Conservation (phyloP, 2,329 filamentous ascomycete genomes). For the Arthrobotrys sinensis region DNA sequence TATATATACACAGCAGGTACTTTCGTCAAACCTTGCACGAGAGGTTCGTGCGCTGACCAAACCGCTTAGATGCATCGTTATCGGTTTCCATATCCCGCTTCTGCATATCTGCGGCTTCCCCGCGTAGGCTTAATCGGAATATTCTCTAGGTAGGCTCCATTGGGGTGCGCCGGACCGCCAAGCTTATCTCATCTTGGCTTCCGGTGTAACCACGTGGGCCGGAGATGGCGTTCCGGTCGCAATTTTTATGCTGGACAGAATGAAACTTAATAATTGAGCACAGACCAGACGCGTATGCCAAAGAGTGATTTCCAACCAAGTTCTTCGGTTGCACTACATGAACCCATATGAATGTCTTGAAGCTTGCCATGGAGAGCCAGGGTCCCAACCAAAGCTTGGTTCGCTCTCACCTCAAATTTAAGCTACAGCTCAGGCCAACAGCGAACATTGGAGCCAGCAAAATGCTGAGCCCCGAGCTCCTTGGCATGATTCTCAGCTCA, state of each 20-base stretch:
- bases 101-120: background rate
- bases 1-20: background rate
- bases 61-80: background rate
- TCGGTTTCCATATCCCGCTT: background rate
- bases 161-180: background rate
- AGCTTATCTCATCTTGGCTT: background rate
- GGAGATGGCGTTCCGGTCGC: background rate
- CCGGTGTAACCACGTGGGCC: background rate
- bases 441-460: too few relatives aligned
- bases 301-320: too few relatives aligned
- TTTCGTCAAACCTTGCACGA: background rate
- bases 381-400: constrained; percentile 1
- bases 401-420: background rate
- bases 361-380: background rate
- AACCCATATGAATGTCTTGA: background rate
- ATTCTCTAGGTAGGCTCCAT: background rate
- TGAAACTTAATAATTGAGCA: background rate
- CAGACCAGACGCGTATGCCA: background rate
- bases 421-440: too few relatives aligned
- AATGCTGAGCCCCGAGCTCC: background rate
- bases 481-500: constrained; percentile 6
- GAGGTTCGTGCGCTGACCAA: constrained; percentile 11
- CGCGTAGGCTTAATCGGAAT: constrained; percentile 3
- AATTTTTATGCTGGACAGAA: background rate
- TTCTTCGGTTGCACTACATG: background rate